Conservation (phyloP, 2,329 filamentous ascomycete genomes). For the Diplodia corticola region DNA sequence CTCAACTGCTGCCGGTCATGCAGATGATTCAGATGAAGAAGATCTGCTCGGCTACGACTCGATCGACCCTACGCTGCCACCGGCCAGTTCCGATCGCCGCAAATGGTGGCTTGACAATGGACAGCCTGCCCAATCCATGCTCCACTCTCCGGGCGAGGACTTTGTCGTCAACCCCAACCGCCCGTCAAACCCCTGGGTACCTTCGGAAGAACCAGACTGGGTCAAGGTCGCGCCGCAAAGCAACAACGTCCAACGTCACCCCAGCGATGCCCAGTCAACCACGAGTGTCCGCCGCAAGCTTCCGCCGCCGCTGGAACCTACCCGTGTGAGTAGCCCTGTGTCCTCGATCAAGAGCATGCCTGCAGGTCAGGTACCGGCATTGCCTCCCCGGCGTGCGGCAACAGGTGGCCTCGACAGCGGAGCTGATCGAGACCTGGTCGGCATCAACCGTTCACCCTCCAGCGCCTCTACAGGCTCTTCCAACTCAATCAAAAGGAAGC, state of each 20-base stretch:
- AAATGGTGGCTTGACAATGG: constrained; percentile 68
- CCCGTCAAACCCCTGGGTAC: constrained; percentile 77
- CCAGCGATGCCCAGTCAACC: constrained; percentile 24
- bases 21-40: constrained; percentile 71
- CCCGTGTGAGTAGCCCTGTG: not conserved
- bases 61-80: constrained; percentile 73
- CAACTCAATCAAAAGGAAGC: constrained; percentile 16
- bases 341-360: constrained; percentile 29
- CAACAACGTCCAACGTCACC: constrained; percentile 1
- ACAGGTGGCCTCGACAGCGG: constrained; percentile 24
- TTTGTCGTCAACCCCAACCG: constrained; percentile 71
- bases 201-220: constrained; percentile 80
- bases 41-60: constrained; percentile 79
- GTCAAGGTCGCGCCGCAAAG: constrained; percentile 49
- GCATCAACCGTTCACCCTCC: constrained; percentile 14
- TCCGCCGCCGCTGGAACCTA: constrained; percentile 12
- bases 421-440: constrained; percentile 6
- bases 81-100: constrained; percentile 61
- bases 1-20: constrained; percentile 55
- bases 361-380: constrained; percentile 35
- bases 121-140: constrained; percentile 71
- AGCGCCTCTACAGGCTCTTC: constrained; percentile 7
- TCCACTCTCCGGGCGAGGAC: constrained; percentile 64
- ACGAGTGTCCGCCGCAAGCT: constrained; percentile 29
- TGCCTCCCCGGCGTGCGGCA: constrained; percentile 27